Conservation (phyloP, 305 asterid species). For the Lippia alba region DNA sequence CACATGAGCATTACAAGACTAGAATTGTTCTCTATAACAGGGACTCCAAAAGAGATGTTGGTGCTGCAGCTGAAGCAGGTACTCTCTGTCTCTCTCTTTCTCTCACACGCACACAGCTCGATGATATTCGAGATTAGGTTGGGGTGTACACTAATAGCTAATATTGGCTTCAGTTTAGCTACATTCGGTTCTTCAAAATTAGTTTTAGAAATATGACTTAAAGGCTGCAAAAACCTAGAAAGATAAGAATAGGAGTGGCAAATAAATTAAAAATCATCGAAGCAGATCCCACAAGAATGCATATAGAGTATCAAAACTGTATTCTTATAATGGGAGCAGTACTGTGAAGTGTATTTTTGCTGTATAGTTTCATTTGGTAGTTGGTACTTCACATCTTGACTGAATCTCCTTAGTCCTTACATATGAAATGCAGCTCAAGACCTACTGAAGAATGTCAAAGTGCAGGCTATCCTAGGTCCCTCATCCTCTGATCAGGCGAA, state of each 20-base stretch:
- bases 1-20: conserved; percentile 42
- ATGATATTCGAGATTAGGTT: no score
- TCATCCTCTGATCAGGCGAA: conserved; percentile 44
- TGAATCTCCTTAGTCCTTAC: conserved; percentile 18
- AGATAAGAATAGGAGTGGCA: no score
- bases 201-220: no score
- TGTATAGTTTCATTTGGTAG: background rate
- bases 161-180: background rate
- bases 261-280: no score
- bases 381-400: background rate
- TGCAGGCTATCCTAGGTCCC: conserved; percentile 55
- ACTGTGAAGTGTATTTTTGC: no score
- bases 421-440: conserved; percentile 43
- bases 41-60: conserved; percentile 47
- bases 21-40: conserved; percentile 44
- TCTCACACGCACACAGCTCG: background rate
- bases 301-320: no score
- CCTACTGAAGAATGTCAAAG: conserved; percentile 49
- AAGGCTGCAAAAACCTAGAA: no score
- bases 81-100: conserved; percentile 5
- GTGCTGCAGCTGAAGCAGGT: conserved; percentile 69
- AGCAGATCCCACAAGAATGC: no score
- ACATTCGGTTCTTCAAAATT: background rate
- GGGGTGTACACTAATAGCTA: no score
- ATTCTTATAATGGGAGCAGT: no score